Conservation (phyloP, 352 stramenopile species). For the Pythium insidiosum region DNA sequence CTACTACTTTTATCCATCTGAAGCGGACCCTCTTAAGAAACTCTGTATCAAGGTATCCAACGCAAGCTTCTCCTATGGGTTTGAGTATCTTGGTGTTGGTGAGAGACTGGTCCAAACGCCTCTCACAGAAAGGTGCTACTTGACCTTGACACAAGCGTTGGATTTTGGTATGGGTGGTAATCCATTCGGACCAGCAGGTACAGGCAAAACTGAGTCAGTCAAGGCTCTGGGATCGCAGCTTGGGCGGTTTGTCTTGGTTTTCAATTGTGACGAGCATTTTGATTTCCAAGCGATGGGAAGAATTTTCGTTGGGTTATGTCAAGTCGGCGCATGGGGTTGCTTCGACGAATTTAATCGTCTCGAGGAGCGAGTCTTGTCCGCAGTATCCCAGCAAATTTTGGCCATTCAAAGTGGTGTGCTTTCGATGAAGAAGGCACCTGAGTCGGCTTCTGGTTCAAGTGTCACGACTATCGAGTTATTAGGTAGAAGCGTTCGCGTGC, state of each 20-base stretch:
- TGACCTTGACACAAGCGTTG: conserved; percentile 99
- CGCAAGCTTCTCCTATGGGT: conserved; percentile 98
- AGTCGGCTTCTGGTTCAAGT: conserved; percentile 24
- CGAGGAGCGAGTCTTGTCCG: conserved; percentile 98
- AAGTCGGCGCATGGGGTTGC: conserved; percentile 99
- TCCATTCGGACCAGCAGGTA: conserved; percentile 98
- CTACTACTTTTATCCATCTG: conserved; percentile 92
- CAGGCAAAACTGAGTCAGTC: conserved; percentile 99
- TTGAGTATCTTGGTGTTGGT: conserved; percentile 99
- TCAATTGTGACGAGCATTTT: conserved; percentile 99
- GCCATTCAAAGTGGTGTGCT: conserved; percentile 98
- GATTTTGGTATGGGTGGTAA: conserved; percentile 98
- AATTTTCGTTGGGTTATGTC: conserved; percentile 99
- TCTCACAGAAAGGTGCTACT: conserved; percentile 99
- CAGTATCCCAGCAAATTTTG: conserved; percentile 99
- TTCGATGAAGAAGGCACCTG: conserved; percentile 54
- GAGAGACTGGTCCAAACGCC: conserved; percentile 99
- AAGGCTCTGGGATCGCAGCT: conserved; percentile 98
- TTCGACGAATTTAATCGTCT: conserved; percentile 99
- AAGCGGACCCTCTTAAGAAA: conserved; percentile 86
- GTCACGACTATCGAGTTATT: conserved; percentile 91
- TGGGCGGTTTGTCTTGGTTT: conserved; percentile 99
- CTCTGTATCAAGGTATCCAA: conserved; percentile 97
- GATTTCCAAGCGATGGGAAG: conserved; percentile 99
- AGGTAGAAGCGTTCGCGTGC: conserved; percentile 91